A percentile compares a stretch with the other conserved stretches of the same genome.
These are phyloP conservation scores for Oehlia diaphana DNA, from an alignment of 192 early-diverging fungal genomes.

Conservation along the genomic window DNA sequence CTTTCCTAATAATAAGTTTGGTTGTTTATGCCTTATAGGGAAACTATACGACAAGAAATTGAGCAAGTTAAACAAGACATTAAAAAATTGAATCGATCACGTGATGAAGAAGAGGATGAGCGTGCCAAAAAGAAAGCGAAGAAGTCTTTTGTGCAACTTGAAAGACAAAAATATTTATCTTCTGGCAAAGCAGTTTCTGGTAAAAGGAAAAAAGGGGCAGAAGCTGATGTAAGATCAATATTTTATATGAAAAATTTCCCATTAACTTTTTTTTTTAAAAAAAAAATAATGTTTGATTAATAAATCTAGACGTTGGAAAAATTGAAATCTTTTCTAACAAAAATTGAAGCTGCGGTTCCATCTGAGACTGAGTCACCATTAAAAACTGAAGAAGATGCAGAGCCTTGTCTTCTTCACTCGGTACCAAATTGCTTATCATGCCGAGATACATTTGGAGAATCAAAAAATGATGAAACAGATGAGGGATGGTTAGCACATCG, in stretches of 20 bases:
- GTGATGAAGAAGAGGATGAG: conserved; percentile 29
- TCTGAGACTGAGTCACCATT: conserved; percentile 24
- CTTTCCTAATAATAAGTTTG: no score
- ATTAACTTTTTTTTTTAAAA: neutral
- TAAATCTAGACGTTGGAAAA: conserved; percentile 43
- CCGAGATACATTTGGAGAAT: conserved; percentile 49
- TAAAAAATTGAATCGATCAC: conserved; percentile 51
- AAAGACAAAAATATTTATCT: conserved; percentile 51
- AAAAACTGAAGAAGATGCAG: conserved; percentile 38
- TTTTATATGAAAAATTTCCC: neutral
- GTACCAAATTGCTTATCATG: conserved; percentile 73
- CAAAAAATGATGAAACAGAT: conserved; percentile 42
- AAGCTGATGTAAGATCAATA: conserved; percentile 37
- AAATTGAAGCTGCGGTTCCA: conserved; percentile 37
- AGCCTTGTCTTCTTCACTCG: conserved; percentile 67
- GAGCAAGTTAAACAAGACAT: conserved; percentile 68
- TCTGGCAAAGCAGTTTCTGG: conserved; percentile 35
- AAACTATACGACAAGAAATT: conserved; percentile 54
- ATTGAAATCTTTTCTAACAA: conserved; percentile 58
- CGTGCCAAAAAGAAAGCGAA: conserved; percentile 40
- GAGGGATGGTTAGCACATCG: conserved; percentile 79
- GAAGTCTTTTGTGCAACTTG: conserved; percentile 43
- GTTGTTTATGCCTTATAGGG: conserved; percentile 21
- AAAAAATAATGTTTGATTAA: neutral
- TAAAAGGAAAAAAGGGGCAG: conserved; percentile 30